phyloP scores from a whole-genome alignment of 2,329 filamentous ascomycete species.

The Fusarium cicatricum region DNA sequence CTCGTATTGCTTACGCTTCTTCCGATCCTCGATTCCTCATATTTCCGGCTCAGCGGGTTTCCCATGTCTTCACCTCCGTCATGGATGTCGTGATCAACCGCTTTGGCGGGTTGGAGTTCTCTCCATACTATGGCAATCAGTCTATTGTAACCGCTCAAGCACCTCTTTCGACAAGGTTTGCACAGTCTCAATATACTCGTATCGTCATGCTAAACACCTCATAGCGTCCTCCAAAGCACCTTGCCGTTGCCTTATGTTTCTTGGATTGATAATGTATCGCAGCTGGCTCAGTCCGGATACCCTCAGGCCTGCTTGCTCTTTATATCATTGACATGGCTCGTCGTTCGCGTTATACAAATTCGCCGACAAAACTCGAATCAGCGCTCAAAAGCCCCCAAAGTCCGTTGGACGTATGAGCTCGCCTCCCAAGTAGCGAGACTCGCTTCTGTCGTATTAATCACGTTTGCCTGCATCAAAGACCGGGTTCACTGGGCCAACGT shows the following conservation, averaged over 20 bases:
- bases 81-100: slow-evolving; percentile 47
- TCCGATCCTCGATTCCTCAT: too few species aligned
- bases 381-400: slow-evolving; percentile 48
- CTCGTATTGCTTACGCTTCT: background rate
- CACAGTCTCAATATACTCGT: background rate
- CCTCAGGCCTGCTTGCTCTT: slow-evolving; percentile 50
- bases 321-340: slow-evolving; percentile 49
- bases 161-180: slow-evolving; percentile 31
- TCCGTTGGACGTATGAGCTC: slow-evolving; percentile 55
- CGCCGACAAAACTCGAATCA: slow-evolving; percentile 37
- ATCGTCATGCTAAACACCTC: slow-evolving; percentile 3
- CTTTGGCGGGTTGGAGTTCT: slow-evolving; percentile 43
- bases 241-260: slow-evolving; percentile 33
- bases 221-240: slow-evolving; percentile 23
- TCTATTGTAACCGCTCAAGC: slow-evolving; percentile 17
- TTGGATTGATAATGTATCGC: slow-evolving; percentile 52
- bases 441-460: slow-evolving; percentile 50
- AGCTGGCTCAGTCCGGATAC: slow-evolving; percentile 52
- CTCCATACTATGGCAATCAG: slow-evolving; percentile 38
- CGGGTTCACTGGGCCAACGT: slow-evolving; percentile 50
- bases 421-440: slow-evolving; percentile 52
- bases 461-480: slow-evolving; percentile 47
- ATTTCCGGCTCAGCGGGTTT: background rate
- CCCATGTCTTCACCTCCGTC: slow-evolving; percentile 32
- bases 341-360: slow-evolving; percentile 46